Evolutionary conservation across 2,329 filamentous ascomycete genomes (phyloP).

Genomic region (Ilyonectria mors-panacis): DNA sequence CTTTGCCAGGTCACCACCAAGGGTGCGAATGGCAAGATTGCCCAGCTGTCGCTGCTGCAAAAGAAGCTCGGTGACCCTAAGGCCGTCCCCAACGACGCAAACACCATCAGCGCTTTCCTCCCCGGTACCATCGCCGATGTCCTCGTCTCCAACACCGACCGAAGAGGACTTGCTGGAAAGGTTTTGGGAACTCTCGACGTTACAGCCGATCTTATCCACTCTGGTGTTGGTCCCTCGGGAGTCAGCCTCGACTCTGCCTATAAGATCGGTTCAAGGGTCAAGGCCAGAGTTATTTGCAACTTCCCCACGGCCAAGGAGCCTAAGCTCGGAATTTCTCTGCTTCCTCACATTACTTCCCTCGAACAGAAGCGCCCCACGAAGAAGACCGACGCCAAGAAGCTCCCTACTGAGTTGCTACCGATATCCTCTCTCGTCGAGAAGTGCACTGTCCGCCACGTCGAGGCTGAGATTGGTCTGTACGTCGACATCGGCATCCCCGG

Average conservation of each 20-base stretch:
- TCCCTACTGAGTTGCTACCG: constrained; percentile 73
- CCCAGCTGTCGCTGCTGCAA: constrained; percentile 85
- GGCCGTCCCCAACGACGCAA: constrained; percentile 79
- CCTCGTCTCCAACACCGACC: constrained; percentile 81
- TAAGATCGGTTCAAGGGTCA: constrained; percentile 87
- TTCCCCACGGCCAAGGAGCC: constrained; percentile 84
- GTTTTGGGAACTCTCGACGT: constrained; percentile 93
- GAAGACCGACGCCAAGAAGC: constrained; percentile 55
- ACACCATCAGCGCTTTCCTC: constrained; percentile 90
- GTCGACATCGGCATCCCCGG: constrained; percentile 75
- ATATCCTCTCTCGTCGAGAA: constrained; percentile 83
- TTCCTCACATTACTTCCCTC: constrained; percentile 86
- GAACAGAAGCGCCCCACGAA: constrained; percentile 57
- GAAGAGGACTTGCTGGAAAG: constrained; percentile 87
- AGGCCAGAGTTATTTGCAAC: constrained; percentile 89
- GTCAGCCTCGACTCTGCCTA: constrained; percentile 82
- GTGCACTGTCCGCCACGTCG: constrained; percentile 85
- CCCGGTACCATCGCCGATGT: constrained; percentile 93
- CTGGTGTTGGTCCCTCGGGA: constrained; percentile 79
- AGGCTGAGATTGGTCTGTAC: constrained; percentile 86
- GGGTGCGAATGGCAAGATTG: constrained; percentile 83
- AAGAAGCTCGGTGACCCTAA: constrained; percentile 78
- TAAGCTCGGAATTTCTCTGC: constrained; percentile 89
- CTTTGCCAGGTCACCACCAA: constrained; percentile 85
- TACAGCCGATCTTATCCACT: constrained; percentile 92